Base-by-base conservation (phyloP, 495 filamentous ascomycete species). In the Daldinia caldariorum region DNA sequence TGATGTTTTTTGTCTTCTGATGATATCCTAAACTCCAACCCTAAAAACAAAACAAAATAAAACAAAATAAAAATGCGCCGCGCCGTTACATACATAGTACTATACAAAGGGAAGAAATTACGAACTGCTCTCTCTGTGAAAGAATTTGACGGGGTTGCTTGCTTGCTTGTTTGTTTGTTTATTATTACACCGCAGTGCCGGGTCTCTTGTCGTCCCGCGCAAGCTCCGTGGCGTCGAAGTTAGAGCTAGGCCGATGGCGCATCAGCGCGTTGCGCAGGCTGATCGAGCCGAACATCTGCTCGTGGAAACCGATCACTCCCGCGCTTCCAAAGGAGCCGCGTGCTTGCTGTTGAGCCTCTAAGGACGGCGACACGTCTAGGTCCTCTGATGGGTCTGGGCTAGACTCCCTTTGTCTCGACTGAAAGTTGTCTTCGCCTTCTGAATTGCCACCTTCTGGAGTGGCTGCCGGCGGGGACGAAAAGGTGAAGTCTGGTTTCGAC, bases 281-380 rank as follows among this genome's bases (percentile, higher is more conserved):
- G 14, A 82, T 50, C 13, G 77, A 74, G 10, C 70, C 69, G 45
- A 75, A 71, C 26, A 72, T 72, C 38, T 74, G 67, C 63, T 81
- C 79, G 43, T 75, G 72, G 37, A 82, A 73, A 29, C 81, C 81
- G 1, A 83, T 76, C 35, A 79, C 75, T 51, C 80, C 78, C 7
- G 81, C 80, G 34, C 78, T 81, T 39, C 76, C 78, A 14, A 78
- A 78, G 0, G 74, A 73, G 37, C 60, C 56, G 58, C 41, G 50
- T 6, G 56, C 34, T 6, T 66, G 67, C 16, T 67, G 63, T 1
- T 29, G 45, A 6, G 34, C 32, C 8, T n/a, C 53, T 29, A n/a
- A 35, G 18, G 32, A 47, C 18, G 41, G 59, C 64, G 32, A 35
- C n/a, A 49, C 54, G 18, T 29, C 18, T 0, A 14, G 2, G 18